Conservation (phyloP, 306 rosid species). For the Luffa aegyptiaca region DNA sequence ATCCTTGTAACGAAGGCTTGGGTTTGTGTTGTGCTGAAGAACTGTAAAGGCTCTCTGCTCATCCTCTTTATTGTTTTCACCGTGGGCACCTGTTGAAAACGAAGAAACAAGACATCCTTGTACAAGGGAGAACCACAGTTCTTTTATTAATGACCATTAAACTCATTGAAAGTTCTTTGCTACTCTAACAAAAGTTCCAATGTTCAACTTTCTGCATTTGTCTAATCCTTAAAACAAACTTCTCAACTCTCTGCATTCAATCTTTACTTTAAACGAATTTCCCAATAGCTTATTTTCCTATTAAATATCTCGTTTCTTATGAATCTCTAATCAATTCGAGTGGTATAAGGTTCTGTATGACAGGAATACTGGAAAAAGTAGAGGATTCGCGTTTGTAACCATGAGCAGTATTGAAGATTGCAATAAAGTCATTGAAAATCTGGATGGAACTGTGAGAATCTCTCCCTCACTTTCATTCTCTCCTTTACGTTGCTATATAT, state of each 20-base stretch:
- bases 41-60: background rate
- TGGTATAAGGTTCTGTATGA: constrained; percentile 68
- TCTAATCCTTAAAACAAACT: background rate
- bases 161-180: no score
- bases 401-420: constrained; percentile 81
- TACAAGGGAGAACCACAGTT: background rate
- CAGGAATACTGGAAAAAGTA: constrained; percentile 63
- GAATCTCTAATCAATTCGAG: background rate
- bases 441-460: constrained; percentile 70
- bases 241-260: background rate
- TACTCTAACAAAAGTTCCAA: background rate
- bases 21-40: background rate
- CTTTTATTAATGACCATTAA: background rate
- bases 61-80: background rate
- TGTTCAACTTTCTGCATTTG: background rate
- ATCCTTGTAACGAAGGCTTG: background rate
- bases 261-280: background rate
- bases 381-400: constrained; percentile 98
- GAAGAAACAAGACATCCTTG: background rate
- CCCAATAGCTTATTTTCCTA: background rate
- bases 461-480: background rate
- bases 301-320: background rate
- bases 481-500: background rate
- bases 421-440: constrained; percentile 49
- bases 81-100: background rate